These are phyloP conservation scores for Allantophomopsis lycopodina DNA, from an alignment of 2,329 filamentous ascomycete genomes.

Conservation along the genomic window DNA sequence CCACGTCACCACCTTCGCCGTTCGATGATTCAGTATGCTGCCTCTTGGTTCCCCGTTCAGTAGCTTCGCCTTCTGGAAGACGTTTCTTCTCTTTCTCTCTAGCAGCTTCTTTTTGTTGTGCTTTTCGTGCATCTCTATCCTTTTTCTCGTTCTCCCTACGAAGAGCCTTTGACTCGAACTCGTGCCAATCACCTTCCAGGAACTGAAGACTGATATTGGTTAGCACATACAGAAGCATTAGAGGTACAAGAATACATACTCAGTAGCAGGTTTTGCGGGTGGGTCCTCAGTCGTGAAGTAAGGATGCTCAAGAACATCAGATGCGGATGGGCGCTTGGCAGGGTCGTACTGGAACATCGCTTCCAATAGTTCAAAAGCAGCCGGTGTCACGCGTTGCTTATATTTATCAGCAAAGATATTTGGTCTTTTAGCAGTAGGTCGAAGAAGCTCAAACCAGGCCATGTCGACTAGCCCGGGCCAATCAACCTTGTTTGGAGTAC, in stretches of 20 bases:
- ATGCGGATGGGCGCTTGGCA: conserved; percentile 65
- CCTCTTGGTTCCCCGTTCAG: conserved; percentile 14
- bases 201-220: conserved; percentile 41
- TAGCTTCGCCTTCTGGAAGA: conserved; percentile 8
- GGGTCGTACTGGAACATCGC: conserved; percentile 89
- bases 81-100: conserved; percentile 11
- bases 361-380: conserved; percentile 69
- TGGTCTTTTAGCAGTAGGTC: conserved; percentile 59
- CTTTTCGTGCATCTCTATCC: conserved; percentile 25
- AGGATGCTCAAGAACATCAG: conserved; percentile 69
- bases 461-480: conserved; percentile 91
- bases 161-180: conserved; percentile 92
- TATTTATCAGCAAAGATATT: conserved; percentile 78
- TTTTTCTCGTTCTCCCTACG: conserved; percentile 73
- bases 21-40: conserved; percentile 1
- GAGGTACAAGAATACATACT: conserved; percentile 39
- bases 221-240: conserved; percentile 15
- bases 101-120: conserved; percentile 15
- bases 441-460: conserved; percentile 90
- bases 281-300: conserved; percentile 85
- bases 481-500: conserved; percentile 69
- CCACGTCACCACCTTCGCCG: too few relatives aligned
- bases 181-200: conserved; percentile 92
- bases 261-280: conserved; percentile 58
- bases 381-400: conserved; percentile 58